Evolutionary conservation across 176 grass and related monocot genomes (phyloP).

Genomic region (Oryza meridionalis): DNA sequence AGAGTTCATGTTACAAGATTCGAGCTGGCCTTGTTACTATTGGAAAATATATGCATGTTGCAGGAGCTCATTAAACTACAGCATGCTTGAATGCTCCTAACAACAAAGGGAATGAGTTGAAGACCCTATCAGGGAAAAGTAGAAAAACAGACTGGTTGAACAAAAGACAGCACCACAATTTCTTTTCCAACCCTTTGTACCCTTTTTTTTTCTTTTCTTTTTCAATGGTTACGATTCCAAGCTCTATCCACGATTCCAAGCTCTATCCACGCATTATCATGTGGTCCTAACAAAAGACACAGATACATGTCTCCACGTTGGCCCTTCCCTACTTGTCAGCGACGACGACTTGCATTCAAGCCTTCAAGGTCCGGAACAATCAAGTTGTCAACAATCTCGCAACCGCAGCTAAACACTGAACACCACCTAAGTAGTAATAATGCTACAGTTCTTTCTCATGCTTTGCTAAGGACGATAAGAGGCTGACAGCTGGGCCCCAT

Average conservation of each 20-base stretch:
- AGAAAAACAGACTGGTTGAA: background rate
- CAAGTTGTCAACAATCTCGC: background rate
- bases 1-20: constrained; percentile 46
- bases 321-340: constrained; percentile 10
- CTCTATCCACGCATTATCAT: constrained; percentile 39
- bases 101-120: background rate
- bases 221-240: constrained; percentile 36
- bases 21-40: background rate
- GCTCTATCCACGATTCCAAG: constrained; percentile 47
- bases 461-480: background rate
- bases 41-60: background rate
- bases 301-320: background rate
- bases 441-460: too few relatives aligned
- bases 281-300: constrained; percentile 37
- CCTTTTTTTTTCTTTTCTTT: background rate
- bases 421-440: background rate
- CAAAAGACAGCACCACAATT: background rate
- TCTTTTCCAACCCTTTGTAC: background rate
- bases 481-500: constrained; percentile 3
- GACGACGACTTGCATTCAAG: too few relatives aligned
- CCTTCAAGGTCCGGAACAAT: background rate
- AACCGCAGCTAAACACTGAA: background rate
- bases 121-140: background rate
- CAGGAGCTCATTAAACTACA: background rate
- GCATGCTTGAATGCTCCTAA: background rate